These are phyloP conservation scores for Ceratocystis destructans DNA, from an alignment of 2,329 filamentous ascomycete genomes.

Conservation along the genomic window DNA sequence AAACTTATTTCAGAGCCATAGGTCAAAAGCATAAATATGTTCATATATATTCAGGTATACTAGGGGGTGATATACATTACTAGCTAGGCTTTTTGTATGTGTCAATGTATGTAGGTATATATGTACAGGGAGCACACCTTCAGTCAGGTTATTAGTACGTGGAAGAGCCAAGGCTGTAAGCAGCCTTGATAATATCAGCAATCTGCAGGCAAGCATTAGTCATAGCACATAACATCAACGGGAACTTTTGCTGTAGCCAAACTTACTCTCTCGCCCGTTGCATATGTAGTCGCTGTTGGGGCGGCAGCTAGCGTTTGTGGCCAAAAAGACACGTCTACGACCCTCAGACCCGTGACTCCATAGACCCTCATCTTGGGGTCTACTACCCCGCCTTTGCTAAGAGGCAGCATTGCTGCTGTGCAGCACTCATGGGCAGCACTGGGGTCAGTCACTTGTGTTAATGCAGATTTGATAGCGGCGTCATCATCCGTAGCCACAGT, in stretches of 20 bases:
- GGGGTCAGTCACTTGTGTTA: constrained; percentile 17
- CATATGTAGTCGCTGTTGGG: constrained; percentile 25
- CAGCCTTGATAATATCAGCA: constrained; percentile 12
- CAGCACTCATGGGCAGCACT: constrained; percentile 20
- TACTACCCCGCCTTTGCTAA: constrained; percentile 29
- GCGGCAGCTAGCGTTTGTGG: constrained; percentile 24
- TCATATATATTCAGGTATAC: neutral
- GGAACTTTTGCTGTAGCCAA: neutral
- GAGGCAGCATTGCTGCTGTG: constrained; percentile 29
- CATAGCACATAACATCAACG: neutral
- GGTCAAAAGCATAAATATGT: neutral
- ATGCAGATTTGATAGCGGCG: constrained; percentile 20
- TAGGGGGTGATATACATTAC: neutral
- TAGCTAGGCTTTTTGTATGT: neutral
- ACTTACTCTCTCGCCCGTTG: constrained; percentile 27
- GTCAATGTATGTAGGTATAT: neutral
- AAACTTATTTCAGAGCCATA: neutral
- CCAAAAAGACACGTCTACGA: constrained; percentile 29
- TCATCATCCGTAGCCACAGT: constrained; percentile 23
- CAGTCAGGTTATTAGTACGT: neutral
- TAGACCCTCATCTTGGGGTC: constrained; percentile 23
- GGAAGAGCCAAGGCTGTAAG: constrained; percentile 7
- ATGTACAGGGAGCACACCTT: neutral
- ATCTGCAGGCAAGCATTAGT: constrained; percentile 17
- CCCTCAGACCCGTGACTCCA: constrained; percentile 23